phyloP scores from a whole-genome alignment of 305 asterid species.

The Solanum hybrid region DNA sequence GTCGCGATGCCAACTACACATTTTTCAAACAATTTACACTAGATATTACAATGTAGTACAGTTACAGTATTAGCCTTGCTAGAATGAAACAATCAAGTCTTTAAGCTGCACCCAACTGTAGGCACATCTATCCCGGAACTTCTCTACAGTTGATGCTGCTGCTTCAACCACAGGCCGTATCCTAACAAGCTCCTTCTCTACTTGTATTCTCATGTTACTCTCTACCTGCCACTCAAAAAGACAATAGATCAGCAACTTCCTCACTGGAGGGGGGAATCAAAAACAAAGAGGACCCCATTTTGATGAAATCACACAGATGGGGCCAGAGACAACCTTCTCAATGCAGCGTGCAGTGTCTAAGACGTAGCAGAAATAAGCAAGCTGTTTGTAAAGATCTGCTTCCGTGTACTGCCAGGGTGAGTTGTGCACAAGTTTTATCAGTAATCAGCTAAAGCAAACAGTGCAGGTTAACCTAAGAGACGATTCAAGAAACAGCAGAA shows the following conservation, averaged over 20 bases:
- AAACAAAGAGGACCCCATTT: not conserved
- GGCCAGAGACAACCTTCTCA: constrained; percentile 36
- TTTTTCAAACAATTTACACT: not conserved
- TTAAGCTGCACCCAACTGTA: constrained; percentile 83
- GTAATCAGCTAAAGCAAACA: constrained; percentile 1
- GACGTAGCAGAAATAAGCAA: constrained; percentile 64
- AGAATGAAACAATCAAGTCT: constrained; percentile 35
- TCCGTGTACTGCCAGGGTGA: constrained; percentile 56
- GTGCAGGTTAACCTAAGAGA: not conserved
- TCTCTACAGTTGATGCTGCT: constrained; percentile 62
- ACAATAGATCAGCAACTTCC: not conserved
- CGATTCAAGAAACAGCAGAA: not conserved
- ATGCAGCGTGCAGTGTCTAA: constrained; percentile 76
- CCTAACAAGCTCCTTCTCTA: constrained; percentile 58
- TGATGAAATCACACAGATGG: not conserved
- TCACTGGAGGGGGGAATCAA: not conserved
- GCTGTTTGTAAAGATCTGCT: constrained; percentile 84
- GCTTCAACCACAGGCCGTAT: constrained; percentile 54
- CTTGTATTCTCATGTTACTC: constrained; percentile 31
- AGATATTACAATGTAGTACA: not conserved
- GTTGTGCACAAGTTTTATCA: constrained; percentile 1
- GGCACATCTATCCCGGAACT: constrained; percentile 69
- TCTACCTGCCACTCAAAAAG: constrained; percentile 43
- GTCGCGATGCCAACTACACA: too few species aligned
- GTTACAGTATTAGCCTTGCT: not conserved